These are phyloP conservation scores for Xerocomus brunneocitrinus DNA, from an alignment of 768 basidiomycete species.

Conservation along the genomic window DNA sequence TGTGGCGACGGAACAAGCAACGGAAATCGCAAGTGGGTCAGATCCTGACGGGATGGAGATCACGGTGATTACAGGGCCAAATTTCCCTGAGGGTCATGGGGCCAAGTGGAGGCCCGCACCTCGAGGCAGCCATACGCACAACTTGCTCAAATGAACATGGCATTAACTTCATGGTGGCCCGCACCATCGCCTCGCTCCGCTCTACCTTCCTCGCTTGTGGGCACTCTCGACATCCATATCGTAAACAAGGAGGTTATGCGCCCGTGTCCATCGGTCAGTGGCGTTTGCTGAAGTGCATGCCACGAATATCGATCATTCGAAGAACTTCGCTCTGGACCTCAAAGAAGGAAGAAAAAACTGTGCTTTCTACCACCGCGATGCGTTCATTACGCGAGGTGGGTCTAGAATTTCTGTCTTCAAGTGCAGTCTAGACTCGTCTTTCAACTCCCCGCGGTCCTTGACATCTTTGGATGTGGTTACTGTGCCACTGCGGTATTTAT, in stretches of 20 bases:
- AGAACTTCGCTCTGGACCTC: constrained; percentile 3
- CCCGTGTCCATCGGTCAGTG: constrained; percentile 7
- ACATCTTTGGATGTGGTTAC: background rate
- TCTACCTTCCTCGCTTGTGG: constrained; percentile 6
- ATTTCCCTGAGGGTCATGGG: background rate
- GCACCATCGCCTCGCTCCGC: constrained; percentile 5
- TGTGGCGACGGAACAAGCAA: background rate
- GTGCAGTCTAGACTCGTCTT: constrained; percentile 1
- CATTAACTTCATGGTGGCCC: background rate
- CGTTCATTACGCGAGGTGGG: constrained; percentile 12
- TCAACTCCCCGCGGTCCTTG: constrained; percentile 13
- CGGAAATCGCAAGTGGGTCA: constrained; percentile 12
- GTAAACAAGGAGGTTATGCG: constrained; percentile 1
- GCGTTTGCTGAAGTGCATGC: background rate
- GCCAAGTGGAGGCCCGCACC: background rate
- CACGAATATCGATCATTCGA: constrained; percentile 5
- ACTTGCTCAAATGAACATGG: background rate
- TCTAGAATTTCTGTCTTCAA: constrained; percentile 8
- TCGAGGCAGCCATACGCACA: background rate
- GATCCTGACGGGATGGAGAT: constrained; percentile 15
- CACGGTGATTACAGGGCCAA: constrained; percentile 23
- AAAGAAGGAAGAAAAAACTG: constrained; percentile 4
- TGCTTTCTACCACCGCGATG: constrained; percentile 7
- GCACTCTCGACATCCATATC: constrained; percentile 8
- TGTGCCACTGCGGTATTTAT: background rate